phyloP scores from a whole-genome alignment of 2,329 filamentous ascomycete species.

The Gyromitra esculenta region DNA sequence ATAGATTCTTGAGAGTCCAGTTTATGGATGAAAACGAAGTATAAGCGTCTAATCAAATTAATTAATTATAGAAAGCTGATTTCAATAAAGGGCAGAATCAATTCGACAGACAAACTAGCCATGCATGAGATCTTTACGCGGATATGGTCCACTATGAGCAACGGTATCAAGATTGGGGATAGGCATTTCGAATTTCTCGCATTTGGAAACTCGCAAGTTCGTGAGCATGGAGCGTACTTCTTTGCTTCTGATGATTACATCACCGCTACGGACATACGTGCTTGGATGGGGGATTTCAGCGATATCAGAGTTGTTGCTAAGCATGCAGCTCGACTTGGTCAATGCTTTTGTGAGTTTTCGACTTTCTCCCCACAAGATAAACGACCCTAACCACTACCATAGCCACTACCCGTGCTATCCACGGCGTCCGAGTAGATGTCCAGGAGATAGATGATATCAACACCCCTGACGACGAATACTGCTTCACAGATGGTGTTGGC shows the following conservation, averaged over 20 bases:
- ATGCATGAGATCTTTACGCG: conserved; percentile 79
- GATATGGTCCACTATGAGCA: conserved; percentile 74
- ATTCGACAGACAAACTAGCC: conserved; percentile 66
- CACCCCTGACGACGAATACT: conserved; percentile 68
- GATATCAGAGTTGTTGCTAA: conserved; percentile 88
- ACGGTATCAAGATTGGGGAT: conserved; percentile 84
- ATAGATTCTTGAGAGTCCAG: conserved; percentile 87
- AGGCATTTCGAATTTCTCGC: conserved; percentile 89
- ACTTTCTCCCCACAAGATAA: background rate
- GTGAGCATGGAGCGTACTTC: conserved; percentile 92
- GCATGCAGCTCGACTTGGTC: conserved; percentile 85
- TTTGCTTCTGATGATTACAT: conserved; percentile 77
- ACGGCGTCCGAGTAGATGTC: conserved; percentile 69
- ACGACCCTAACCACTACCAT: conserved; percentile 20
- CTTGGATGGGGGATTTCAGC: conserved; percentile 85
- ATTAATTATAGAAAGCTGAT: conserved; percentile 37
- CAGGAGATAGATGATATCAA: conserved; percentile 75
- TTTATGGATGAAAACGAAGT: conserved; percentile 82
- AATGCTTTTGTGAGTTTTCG: conserved; percentile 75
- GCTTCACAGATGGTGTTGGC: conserved; percentile 91
- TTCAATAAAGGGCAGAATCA: conserved; percentile 68
- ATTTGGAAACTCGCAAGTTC: conserved; percentile 93
- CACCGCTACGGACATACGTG: conserved; percentile 78
- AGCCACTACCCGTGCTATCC: conserved; percentile 80
- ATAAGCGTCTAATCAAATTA: conserved; percentile 29